Conservation (phyloP, 2,329 filamentous ascomycete genomes). For the Penicillium aurantiogriseum region DNA sequence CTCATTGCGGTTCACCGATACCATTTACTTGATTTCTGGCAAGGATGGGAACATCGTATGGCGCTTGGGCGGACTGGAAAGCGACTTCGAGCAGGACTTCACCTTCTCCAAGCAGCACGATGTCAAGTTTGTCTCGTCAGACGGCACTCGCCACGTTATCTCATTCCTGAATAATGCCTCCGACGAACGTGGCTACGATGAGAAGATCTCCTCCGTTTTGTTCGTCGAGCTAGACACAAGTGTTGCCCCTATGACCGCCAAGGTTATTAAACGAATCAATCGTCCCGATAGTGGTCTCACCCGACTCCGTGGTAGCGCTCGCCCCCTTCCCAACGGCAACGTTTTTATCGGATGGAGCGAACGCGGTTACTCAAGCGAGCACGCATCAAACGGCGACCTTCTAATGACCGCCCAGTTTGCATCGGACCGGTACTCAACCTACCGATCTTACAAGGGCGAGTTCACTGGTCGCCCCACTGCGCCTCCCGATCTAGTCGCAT, state of each 20-base stretch:
- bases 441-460: conserved; percentile 42
- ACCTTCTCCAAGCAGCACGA: conserved; percentile 41
- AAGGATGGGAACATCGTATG: conserved; percentile 39
- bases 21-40: conserved; percentile 42
- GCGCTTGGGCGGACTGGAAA: conserved; percentile 38
- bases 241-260: conserved; percentile 29
- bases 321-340: conserved; percentile 38
- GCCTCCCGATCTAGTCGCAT: conserved; percentile 35
- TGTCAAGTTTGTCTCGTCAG: conserved; percentile 32
- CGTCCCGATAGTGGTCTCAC: conserved; percentile 38
- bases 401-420: conserved; percentile 40
- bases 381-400: conserved; percentile 33
- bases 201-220: conserved; percentile 32
- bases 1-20: conserved; percentile 40
- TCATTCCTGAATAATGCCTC: conserved; percentile 37
- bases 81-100: conserved; percentile 35
- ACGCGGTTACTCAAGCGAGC: conserved; percentile 38
- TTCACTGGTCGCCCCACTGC: conserved; percentile 36
- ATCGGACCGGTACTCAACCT: conserved; percentile 37
- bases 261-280: conserved; percentile 29
- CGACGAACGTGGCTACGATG: conserved; percentile 30
- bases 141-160: conserved; percentile 32
- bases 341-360: conserved; percentile 41
- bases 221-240: conserved; percentile 32
- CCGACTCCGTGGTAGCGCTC: conserved; percentile 37